phyloP scores from a whole-genome alignment of 2,329 filamentous ascomycete genomes.

The Exophiala oligosperma region DNA sequence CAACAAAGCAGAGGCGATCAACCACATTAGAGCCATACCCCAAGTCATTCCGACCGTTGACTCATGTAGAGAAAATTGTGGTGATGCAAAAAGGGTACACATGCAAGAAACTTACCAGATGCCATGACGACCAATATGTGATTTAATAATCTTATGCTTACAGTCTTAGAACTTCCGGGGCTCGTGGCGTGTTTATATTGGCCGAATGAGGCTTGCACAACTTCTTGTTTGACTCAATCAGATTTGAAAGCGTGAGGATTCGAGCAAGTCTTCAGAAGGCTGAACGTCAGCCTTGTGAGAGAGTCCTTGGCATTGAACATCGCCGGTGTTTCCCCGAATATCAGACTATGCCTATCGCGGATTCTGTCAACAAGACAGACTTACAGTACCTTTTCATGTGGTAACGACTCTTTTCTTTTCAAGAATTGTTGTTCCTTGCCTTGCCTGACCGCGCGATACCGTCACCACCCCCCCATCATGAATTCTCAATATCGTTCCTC shows the following conservation, averaged over 20 bases:
- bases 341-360: conserved; percentile 1
- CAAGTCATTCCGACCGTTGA: not conserved
- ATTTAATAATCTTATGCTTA: conserved; percentile 1
- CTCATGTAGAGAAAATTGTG: conserved; percentile 1
- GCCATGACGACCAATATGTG: not conserved
- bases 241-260: not conserved
- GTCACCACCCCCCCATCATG: conserved; percentile 38
- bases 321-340: not conserved
- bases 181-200: not conserved
- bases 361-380: not conserved
- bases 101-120: conserved; percentile 10
- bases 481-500: conserved; percentile 51
- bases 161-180: too few relatives aligned
- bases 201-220: not conserved
- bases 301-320: not conserved
- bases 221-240: not conserved
- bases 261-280: not conserved
- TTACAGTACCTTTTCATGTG: not conserved
- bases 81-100: not conserved
- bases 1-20: not conserved
- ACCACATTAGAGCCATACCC: not conserved
- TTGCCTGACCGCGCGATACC: not conserved
- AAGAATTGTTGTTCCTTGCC: not conserved
- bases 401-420: not conserved
- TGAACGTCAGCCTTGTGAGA: not conserved